These are phyloP conservation scores for Rachicladosporium sp. DNA, from an alignment of 2,329 filamentous ascomycete genomes.

Conservation along the genomic window DNA sequence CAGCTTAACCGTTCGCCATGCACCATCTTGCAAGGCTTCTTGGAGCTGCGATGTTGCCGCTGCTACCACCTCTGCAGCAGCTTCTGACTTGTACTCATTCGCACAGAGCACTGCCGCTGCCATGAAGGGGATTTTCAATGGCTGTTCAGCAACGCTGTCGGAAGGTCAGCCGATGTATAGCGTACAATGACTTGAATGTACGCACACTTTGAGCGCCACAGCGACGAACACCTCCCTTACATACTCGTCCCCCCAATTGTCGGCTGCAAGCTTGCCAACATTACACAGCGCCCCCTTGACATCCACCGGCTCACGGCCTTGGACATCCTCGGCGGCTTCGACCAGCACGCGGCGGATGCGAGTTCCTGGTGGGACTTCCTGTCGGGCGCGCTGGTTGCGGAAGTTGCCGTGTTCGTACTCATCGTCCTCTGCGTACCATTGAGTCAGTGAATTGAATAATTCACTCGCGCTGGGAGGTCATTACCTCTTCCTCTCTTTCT, in stretches of 20 bases:
- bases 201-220: conserved; percentile 60
- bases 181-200: background rate
- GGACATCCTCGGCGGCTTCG: conserved; percentile 63
- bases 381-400: conserved; percentile 59
- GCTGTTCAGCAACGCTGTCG: conserved; percentile 64
- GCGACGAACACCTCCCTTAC: conserved; percentile 61
- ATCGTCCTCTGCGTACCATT: conserved; percentile 52
- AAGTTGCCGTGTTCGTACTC: conserved; percentile 64
- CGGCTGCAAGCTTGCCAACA: conserved; percentile 64
- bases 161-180: too few relatives aligned
- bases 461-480: too few relatives aligned
- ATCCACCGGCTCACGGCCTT: conserved; percentile 61
- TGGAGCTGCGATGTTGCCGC: conserved; percentile 52
- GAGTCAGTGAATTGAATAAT: too few relatives aligned
- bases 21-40: conserved; percentile 54
- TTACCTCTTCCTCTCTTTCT: too few relatives aligned
- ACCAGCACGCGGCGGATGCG: conserved; percentile 69
- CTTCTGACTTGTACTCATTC: conserved; percentile 65
- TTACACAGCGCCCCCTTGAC: conserved; percentile 46
- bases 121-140: conserved; percentile 93
- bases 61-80: conserved; percentile 58
- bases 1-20: conserved; percentile 87
- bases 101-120: conserved; percentile 69
- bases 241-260: conserved; percentile 77
- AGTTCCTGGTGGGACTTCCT: conserved; percentile 51